These are phyloP conservation scores for Backusella circina DNA, from an alignment of 192 early-diverging fungal species.

Conservation along the genomic window DNA sequence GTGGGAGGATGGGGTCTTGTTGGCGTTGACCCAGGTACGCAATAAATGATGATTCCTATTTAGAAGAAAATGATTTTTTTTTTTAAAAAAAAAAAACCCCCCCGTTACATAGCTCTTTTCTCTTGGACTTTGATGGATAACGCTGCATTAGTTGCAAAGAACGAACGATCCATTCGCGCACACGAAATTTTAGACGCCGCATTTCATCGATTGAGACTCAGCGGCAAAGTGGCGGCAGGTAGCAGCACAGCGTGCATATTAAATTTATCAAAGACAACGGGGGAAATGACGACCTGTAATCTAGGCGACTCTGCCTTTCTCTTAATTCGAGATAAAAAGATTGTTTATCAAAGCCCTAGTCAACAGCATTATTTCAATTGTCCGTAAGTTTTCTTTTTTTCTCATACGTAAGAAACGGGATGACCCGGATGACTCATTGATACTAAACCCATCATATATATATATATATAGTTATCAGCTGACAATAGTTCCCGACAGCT, in stretches of 20 bases:
- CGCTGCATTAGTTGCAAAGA: slow-evolving; percentile 47
- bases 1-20: slow-evolving; percentile 63
- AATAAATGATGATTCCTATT: neutral
- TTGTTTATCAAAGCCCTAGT: slow-evolving; percentile 52
- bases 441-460: neutral
- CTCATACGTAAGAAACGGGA: neutral
- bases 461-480: slow-evolving; percentile 54
- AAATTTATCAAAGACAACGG: slow-evolving; percentile 49
- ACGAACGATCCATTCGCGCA: slow-evolving; percentile 32
- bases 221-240: slow-evolving; percentile 51
- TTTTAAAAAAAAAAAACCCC: no score
- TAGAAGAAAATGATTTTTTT: no score
- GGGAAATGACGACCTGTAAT: slow-evolving; percentile 48
- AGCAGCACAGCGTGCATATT: slow-evolving; percentile 58
- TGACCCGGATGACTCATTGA: neutral
- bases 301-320: slow-evolving; percentile 55
- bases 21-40: slow-evolving; percentile 22
- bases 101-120: slow-evolving; percentile 41
- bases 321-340: slow-evolving; percentile 48
- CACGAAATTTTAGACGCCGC: slow-evolving; percentile 50
- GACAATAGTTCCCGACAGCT: slow-evolving; percentile 49
- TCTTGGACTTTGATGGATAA: slow-evolving; percentile 61
- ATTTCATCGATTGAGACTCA: slow-evolving; percentile 44
- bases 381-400: slow-evolving; percentile 31
- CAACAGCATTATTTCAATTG: slow-evolving; percentile 65